These are phyloP conservation scores for Rhododendron molle DNA, from an alignment of 148 eudicot species.

Conservation along the genomic window DNA sequence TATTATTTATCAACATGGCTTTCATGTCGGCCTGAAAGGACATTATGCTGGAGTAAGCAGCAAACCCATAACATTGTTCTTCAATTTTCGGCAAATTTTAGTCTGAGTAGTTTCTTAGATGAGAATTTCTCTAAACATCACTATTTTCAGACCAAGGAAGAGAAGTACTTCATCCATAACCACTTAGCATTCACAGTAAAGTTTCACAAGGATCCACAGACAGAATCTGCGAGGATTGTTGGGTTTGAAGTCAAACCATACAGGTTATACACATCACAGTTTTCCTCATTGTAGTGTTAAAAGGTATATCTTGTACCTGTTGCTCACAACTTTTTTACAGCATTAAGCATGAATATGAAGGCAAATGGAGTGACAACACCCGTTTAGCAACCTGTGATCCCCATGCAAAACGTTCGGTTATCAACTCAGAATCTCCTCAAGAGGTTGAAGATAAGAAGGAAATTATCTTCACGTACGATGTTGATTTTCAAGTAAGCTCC, in stretches of 20 bases:
- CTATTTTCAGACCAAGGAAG: slow-evolving; percentile 40
- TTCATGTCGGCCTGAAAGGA: slow-evolving; percentile 40
- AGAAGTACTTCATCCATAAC: slow-evolving; percentile 36
- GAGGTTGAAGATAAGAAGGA: slow-evolving; percentile 23
- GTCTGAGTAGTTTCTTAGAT: not conserved
- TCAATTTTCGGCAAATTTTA: not conserved
- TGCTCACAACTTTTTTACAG: slow-evolving; percentile 1
- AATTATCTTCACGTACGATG: slow-evolving; percentile 25
- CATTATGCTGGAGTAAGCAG: slow-evolving; percentile 46
- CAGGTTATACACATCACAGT: slow-evolving; percentile 20
- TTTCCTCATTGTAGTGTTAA: not conserved
- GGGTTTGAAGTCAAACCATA: slow-evolving; percentile 47
- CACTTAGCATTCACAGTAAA: slow-evolving; percentile 44
- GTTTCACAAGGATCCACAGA: slow-evolving; percentile 35
- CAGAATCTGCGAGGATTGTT: slow-evolving; percentile 38
- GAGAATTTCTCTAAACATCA: not conserved
- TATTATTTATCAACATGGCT: slow-evolving; percentile 42
- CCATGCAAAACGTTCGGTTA: slow-evolving; percentile 16
- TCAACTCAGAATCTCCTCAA: slow-evolving; percentile 24
- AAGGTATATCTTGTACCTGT: not conserved
- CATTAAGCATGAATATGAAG: slow-evolving; percentile 18
- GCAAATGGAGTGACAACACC: slow-evolving; percentile 19
- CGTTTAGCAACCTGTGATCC: slow-evolving; percentile 21
- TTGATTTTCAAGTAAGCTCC: slow-evolving; percentile 25
- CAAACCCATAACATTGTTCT: not conserved